Conservation (phyloP, 192 early-diverging fungal genomes). For the Coemansia pectinata region DNA sequence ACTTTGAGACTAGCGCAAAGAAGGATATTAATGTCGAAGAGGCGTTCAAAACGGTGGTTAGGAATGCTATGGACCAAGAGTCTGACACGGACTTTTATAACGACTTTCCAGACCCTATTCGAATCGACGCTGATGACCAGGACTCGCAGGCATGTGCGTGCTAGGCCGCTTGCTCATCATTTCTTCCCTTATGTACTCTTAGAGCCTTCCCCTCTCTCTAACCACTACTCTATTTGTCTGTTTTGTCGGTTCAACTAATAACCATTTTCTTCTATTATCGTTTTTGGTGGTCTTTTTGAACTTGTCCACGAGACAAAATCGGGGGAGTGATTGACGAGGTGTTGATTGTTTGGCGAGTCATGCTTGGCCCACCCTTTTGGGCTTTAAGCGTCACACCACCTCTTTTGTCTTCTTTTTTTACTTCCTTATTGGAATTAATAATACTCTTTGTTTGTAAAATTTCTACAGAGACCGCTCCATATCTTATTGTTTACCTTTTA, state of each 20-base stretch:
- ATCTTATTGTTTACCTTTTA: neutral
- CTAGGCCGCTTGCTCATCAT: constrained; percentile 41
- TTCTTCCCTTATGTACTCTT: neutral
- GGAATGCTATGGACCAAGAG: constrained; percentile 93
- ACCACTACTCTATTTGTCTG: neutral
- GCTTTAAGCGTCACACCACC: neutral
- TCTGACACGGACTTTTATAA: constrained; percentile 60
- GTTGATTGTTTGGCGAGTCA: neutral
- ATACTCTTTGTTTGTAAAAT: neutral
- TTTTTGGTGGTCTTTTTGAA: neutral
- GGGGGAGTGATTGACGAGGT: neutral
- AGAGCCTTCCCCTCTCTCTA: neutral
- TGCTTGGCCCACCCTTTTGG: neutral
- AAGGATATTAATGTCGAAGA: constrained; percentile 98
- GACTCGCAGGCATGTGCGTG: constrained; percentile 69
- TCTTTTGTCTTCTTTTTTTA: neutral
- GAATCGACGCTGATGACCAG: constrained; percentile 76
- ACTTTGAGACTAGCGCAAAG: constrained; percentile 99
- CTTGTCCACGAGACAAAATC: neutral
- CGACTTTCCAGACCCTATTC: constrained; percentile 90
- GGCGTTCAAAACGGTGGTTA: constrained; percentile 96
- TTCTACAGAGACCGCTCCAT: too few relatives aligned
- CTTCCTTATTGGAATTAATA: neutral
- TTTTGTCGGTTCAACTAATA: neutral
- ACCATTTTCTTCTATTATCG: neutral